phyloP scores from a whole-genome alignment of 2,329 filamentous ascomycete species.

The Monosporascus sp. region DNA sequence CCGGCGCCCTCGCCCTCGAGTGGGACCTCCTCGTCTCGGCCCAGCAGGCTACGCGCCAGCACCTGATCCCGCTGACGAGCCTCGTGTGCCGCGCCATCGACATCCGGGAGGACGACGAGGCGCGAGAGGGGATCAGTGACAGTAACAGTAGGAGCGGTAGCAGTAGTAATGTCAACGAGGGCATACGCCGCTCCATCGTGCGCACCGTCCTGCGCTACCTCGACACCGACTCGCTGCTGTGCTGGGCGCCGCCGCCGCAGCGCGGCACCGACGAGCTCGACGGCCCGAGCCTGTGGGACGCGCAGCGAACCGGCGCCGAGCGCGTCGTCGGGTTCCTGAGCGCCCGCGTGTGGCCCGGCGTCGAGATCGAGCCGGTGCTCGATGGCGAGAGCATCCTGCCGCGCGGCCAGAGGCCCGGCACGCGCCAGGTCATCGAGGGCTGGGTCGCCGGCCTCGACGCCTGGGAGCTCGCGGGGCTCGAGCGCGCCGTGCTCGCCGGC shows the following conservation, averaged over 20 bases:
- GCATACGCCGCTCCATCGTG: slow-evolving; percentile 60
- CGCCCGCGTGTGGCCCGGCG: slow-evolving; percentile 74
- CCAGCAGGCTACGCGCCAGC: slow-evolving; percentile 77
- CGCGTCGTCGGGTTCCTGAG: slow-evolving; percentile 69
- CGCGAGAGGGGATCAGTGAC: slow-evolving; percentile 29
- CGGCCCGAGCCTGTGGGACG: slow-evolving; percentile 60
- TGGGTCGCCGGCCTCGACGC: slow-evolving; percentile 71
- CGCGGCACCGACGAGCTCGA: slow-evolving; percentile 41
- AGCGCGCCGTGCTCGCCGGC: slow-evolving; percentile 75
- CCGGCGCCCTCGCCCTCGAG: slow-evolving; percentile 80
- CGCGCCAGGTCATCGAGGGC: slow-evolving; percentile 69
- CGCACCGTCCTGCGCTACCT: slow-evolving; percentile 76
- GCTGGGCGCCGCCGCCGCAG: slow-evolving; percentile 66
- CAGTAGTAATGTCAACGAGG: slow-evolving; percentile 25
- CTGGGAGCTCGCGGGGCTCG: slow-evolving; percentile 82
- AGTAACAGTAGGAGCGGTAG: slow-evolving; percentile 1
- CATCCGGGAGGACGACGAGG: slow-evolving; percentile 63
- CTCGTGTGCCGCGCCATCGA: slow-evolving; percentile 80
- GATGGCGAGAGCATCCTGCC: slow-evolving; percentile 74
- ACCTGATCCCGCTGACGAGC: slow-evolving; percentile 87
- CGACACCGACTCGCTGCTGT: slow-evolving; percentile 86
- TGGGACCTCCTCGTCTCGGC: slow-evolving; percentile 83
- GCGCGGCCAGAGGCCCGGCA: slow-evolving; percentile 64
- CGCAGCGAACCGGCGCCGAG: slow-evolving; percentile 65
- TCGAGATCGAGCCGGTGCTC: slow-evolving; percentile 75